phyloP scores from a whole-genome alignment of 1,139 yeast species.

The Arxiozyma slooffiae region DNA sequence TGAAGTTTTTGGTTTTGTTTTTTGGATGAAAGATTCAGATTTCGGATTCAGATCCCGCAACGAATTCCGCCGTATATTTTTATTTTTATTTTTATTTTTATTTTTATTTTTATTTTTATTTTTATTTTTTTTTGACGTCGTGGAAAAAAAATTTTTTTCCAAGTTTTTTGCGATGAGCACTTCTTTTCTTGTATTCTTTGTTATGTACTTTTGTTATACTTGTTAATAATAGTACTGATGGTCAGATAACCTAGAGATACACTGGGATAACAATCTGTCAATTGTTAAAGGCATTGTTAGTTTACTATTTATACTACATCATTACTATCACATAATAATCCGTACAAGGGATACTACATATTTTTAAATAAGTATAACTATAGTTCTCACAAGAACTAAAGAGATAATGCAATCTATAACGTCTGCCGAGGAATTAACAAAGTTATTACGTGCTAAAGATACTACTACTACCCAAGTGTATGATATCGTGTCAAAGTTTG shows the following conservation, averaged over 20 bases:
- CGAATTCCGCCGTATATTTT: neutral
- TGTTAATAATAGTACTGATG: too few relatives aligned
- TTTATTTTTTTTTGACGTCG: neutral
- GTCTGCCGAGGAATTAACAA: constrained; percentile 50
- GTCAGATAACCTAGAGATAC: too few relatives aligned
- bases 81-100: too few relatives aligned
- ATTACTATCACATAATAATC: too few relatives aligned
- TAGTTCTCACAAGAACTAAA: neutral
- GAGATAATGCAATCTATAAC: neutral
- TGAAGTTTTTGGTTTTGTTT: neutral
- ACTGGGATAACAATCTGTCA: too few relatives aligned
- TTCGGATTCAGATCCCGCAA: neutral
- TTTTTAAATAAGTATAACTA: too few relatives aligned
- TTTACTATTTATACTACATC: too few relatives aligned
- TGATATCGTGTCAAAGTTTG: constrained; percentile 39
- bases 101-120: too few relatives aligned
- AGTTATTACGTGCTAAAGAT: constrained; percentile 50
- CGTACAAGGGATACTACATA: too few relatives aligned
- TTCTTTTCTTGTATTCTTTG: neutral
- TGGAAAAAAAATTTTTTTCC: neutral
- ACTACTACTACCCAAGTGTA: constrained; percentile 31
- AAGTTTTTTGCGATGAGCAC: constrained; percentile 6
- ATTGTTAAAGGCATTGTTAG: too few relatives aligned
- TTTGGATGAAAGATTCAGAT: neutral
- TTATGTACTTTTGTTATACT: neutral